These are phyloP conservation scores for Tylopilus vinaceipallidus DNA, from an alignment of 768 basidiomycete genomes.

Conservation along the genomic window DNA sequence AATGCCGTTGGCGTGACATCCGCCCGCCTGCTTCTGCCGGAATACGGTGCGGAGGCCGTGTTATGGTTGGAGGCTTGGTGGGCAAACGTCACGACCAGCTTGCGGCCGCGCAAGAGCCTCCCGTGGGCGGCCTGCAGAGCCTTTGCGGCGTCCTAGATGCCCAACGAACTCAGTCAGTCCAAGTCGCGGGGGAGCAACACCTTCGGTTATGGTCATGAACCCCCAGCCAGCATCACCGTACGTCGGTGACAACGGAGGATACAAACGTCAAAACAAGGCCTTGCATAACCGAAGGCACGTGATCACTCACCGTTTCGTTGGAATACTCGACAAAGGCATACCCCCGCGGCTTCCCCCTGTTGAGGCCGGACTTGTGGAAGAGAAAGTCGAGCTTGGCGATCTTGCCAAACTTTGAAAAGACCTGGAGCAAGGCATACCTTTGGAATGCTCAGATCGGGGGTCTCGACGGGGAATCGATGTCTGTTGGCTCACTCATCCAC, in stretches of 20 bases:
- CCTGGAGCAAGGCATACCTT: conserved; percentile 86
- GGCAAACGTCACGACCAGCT: conserved; percentile 87
- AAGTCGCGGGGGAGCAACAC: conserved; percentile 1
- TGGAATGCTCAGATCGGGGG: conserved; percentile 16
- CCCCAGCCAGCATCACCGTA: conserved; percentile 13
- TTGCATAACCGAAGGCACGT: conserved; percentile 19
- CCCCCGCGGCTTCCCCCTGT: conserved; percentile 91
- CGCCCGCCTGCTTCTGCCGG: conserved; percentile 40
- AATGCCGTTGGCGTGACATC: conserved; percentile 82
- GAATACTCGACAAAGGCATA: conserved; percentile 93
- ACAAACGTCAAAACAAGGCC: conserved; percentile 26
- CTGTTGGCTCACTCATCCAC: conserved; percentile 73
- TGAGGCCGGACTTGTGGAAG: conserved; percentile 88
- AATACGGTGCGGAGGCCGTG: conserved; percentile 29
- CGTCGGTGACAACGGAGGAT: conserved; percentile 19
- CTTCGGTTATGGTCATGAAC: conserved; percentile 27
- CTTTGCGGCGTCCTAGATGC: conserved; percentile 76
- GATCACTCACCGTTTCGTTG: conserved; percentile 68
- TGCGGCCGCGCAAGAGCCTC: conserved; percentile 82
- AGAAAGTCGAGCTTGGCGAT: conserved; percentile 91
- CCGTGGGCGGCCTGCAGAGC: conserved; percentile 74
- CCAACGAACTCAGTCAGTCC: conserved; percentile 23
- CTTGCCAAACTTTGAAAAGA: conserved; percentile 91
- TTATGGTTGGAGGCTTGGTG: conserved; percentile 66
- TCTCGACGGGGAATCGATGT: neutral